These are phyloP conservation scores for Eucalyptus dawsonii DNA, from an alignment of 345 rosid genomes.

Conservation along the genomic window DNA sequence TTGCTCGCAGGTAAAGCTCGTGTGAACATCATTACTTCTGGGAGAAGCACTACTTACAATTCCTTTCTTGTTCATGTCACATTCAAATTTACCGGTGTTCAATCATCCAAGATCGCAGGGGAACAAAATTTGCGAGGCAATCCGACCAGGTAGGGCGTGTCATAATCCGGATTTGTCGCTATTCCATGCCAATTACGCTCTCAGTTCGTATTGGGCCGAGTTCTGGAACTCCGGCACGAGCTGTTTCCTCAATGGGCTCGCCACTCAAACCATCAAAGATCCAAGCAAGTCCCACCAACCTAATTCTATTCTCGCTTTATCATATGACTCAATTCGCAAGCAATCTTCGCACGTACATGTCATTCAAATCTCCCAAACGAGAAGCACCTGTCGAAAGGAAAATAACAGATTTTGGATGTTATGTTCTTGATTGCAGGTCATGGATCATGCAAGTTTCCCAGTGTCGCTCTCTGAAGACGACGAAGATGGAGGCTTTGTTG, in stretches of 20 bases:
- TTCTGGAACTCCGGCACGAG: constrained; percentile 35
- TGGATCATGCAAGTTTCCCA: constrained; percentile 65
- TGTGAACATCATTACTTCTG: background rate
- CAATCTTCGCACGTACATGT: background rate
- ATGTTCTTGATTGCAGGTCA: constrained; percentile 23
- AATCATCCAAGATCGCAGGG: constrained; percentile 47
- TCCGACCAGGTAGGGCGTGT: constrained; percentile 39
- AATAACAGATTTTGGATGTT: background rate
- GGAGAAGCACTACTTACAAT: fast-evolving
- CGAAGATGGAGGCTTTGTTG: background rate
- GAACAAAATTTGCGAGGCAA: constrained; percentile 51
- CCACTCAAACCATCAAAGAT: constrained; percentile 53
- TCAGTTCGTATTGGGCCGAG: constrained; percentile 80
- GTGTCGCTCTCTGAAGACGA: background rate
- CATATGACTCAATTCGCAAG: background rate
- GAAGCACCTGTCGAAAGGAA: background rate
- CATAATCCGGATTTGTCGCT: constrained; percentile 28
- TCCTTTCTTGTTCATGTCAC: background rate
- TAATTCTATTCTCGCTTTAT: background rate
- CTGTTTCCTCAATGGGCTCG: constrained; percentile 65
- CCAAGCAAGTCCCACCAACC: constrained; percentile 41
- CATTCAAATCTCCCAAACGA: background rate
- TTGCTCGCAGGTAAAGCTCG: background rate
- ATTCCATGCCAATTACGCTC: constrained; percentile 60
- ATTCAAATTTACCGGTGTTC: background rate